Base-by-base conservation (phyloP, 345 rosid genomes). In the Anastatica hierochuntica region DNA sequence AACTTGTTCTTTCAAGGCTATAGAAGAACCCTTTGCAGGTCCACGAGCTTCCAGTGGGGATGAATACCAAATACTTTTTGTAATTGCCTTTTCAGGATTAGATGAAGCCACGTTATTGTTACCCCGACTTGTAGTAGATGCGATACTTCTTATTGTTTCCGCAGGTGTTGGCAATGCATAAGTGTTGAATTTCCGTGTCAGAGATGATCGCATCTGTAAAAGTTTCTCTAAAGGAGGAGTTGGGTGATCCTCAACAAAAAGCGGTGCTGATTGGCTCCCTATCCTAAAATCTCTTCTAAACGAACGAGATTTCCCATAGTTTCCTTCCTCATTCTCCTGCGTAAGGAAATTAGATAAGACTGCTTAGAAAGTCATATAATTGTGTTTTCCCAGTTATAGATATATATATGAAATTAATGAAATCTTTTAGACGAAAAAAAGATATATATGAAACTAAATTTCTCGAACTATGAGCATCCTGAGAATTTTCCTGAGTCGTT, bases 111-210 rank as follows among this genome's bases (percentile, higher is more conserved):
- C 38, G 44, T 29, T 68, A 10, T 17, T 56, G 23, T 42, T 56
- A 38, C 66, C 52, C 14, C 70, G 57, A 56, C 53, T 67, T 8
- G 73, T 14, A 45, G 76, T 20, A 49, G 80, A 60, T 43, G 52
- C 58, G 55, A 83, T 48, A 64, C 34, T 75, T 74, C 80, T 79
- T 7, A 79, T 34, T 36, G 82, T 42, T 53, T 82, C 89, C 20
- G 39, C 51, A 30, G 99, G 99, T 35, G 87, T 88, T 37, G 99
- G 99, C 57, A 94, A 67, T 58, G 77, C 95, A 53, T 88, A 85
- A 8, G 99, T 75, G 73, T 56, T 79, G 59, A 83, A 77, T 68
- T 80, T 88, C 61, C 79, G 69, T 24, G 84, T 68, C 13, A 72
- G 52, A 43, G 69, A 72, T 10, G 80, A 79, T 43, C 71, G 79